Conservation (phyloP, 257 asterid species). For the Catharanthus roseus region DNA sequence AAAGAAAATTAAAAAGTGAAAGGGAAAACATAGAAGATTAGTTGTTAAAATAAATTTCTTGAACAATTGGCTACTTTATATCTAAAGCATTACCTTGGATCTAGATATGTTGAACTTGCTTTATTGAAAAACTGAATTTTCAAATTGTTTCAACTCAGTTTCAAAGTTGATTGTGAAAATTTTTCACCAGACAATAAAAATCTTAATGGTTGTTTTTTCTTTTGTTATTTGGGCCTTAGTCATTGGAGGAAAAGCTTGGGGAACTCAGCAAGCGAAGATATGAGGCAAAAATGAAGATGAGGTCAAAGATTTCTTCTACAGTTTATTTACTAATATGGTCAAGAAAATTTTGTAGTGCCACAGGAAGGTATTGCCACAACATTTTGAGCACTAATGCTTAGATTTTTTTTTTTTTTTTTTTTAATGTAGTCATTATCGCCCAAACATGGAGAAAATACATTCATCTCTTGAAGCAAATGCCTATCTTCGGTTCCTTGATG, state of each 20-base stretch:
- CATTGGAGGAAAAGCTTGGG: constrained; percentile 48
- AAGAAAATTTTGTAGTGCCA: not conserved
- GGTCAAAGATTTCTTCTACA: constrained; percentile 24
- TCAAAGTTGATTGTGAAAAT: not conserved
- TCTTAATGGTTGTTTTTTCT: no score
- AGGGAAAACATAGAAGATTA: not conserved
- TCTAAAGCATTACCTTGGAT: not conserved
- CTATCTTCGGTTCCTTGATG: constrained; percentile 1
- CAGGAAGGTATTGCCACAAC: not conserved
- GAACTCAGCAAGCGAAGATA: constrained; percentile 36
- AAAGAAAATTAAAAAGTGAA: no score
- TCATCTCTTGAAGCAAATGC: not conserved
- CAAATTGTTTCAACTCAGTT: not conserved
- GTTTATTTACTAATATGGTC: not conserved
- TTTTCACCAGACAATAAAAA: not conserved
- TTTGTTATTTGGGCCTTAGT: constrained; percentile 27
- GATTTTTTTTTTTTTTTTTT: not conserved
- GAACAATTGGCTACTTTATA: not conserved
- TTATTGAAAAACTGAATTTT: not conserved
- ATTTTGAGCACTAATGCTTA: not conserved
- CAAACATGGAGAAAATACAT: constrained; percentile 6
- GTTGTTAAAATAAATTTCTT: not conserved
- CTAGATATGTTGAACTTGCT: not conserved
- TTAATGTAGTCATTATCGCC: constrained; percentile 3
- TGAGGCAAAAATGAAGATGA: constrained; percentile 45